Evolutionary conservation across 2,329 filamentous ascomycete species (phyloP), one percentile per base, ranked within the genome.

Genomic region (Pseudogymnoascus sp.): DNA sequence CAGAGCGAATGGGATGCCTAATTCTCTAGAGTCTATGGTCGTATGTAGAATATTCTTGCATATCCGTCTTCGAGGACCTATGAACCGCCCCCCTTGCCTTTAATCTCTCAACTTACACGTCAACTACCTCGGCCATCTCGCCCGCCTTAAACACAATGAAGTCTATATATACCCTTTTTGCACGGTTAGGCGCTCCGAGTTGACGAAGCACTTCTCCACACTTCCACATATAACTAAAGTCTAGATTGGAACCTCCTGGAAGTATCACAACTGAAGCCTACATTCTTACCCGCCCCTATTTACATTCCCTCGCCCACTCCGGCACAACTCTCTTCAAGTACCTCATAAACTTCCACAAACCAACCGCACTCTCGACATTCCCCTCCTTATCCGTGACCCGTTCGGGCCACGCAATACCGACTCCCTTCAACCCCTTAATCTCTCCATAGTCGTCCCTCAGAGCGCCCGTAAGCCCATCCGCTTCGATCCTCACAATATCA

Each of bases 311-410:
- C 53, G 53, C 53, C 84, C 84, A 87, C 16, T 75, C 72, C 14
- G 81, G 82, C 19, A 78, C 75, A 4, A 84, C 83, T 65, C 76
- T 78, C 73, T 82, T 82, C 62, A 85, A 72, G 68, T 82, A 87
- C 56, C 79, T 84, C 84, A 87, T 87, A 66, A 88, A 88, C 73
- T 88, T 88, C 70, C 78, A 85, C 70, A 87, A 81, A 0, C 85
- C 85, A 60, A 88, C 85, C 0, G 83, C 82, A 68, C 80, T 77
- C 73, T 87, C 84, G 6, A 84, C 81, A 70, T 86, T 87, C 0
- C 84, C 84, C 41, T 79, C 74, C 0, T 84, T 85, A 75, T 88
- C 85, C 7, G 79, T 78, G 5, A 87, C 84, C 24, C 78, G 75
- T 70, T 87, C 83, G 0, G 85, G 85, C 68, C 82, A 88, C 0